phyloP scores from a whole-genome alignment of 345 rosid species.

The Sapria himalayana region DNA sequence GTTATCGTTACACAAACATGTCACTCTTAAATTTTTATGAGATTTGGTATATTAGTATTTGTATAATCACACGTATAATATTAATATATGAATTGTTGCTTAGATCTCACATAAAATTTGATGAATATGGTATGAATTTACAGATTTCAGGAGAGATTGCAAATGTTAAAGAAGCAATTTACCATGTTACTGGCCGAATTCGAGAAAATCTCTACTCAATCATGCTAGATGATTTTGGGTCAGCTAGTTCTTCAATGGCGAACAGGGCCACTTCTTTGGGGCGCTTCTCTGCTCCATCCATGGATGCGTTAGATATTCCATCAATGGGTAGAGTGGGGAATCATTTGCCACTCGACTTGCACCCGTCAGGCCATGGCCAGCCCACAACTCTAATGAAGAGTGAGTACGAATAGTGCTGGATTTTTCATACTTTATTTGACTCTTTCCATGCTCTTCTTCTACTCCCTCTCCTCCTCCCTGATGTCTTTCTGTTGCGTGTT shows the following conservation, averaged over 20 bases:
- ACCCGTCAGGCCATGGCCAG: conserved; percentile 13
- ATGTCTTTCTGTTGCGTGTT: conserved; percentile 1
- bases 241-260: conserved; percentile 21
- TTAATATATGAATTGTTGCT: no score
- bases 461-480: not conserved
- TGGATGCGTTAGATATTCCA: conserved; percentile 2
- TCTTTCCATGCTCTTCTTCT: conserved; percentile 7
- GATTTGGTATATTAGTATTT: no score
- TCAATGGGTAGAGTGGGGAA: conserved; percentile 16
- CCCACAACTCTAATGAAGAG: conserved; percentile 12
- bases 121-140: conserved; percentile 2
- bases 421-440: conserved; percentile 7
- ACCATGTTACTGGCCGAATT: conserved; percentile 54
- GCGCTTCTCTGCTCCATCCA: conserved; percentile 4
- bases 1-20: no score
- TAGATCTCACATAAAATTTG: no score
- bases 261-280: conserved; percentile 33
- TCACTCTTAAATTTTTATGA: no score
- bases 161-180: conserved; percentile 61
- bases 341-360: conserved; percentile 16
- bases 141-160: conserved; percentile 64
- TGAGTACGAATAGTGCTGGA: conserved; percentile 25
- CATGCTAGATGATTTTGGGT: conserved; percentile 14
- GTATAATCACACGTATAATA: no score
- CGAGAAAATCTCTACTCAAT: conserved; percentile 46